Percentiles rank a stretch among this genome's conserved stretches.
Conservation (phyloP, 768 basidiomycete species). For the Boletus sp. region DNA sequence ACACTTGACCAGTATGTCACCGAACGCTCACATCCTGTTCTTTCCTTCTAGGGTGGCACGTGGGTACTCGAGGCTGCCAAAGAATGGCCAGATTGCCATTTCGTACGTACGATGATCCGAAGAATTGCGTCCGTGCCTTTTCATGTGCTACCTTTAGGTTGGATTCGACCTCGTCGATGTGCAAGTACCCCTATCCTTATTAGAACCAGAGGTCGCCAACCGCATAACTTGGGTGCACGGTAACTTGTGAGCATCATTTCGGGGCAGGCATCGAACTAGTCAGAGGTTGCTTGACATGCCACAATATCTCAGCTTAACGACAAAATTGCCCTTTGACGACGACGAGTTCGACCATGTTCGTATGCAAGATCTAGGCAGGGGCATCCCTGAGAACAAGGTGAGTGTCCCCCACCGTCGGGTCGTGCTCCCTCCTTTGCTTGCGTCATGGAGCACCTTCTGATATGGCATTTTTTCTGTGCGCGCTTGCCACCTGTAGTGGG, state of each 20-base stretch:
- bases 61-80: constrained; percentile 75
- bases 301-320: constrained; percentile 52
- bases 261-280: background rate
- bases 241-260: constrained; percentile 58
- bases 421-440: background rate
- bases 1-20: background rate
- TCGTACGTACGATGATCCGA: constrained; percentile 43
- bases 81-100: constrained; percentile 61
- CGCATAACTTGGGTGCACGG: constrained; percentile 74
- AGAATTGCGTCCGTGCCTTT: background rate
- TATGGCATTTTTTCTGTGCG: background rate
- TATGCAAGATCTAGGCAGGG: constrained; percentile 59
- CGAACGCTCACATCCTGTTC: background rate
- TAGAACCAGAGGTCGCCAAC: constrained; percentile 48
- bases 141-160: constrained; percentile 42
- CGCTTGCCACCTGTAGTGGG: constrained; percentile 48
- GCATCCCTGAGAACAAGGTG: constrained; percentile 75
- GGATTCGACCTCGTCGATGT: constrained; percentile 78
- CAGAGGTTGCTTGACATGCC: background rate
- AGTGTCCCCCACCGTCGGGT: background rate
- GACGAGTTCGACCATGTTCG: constrained; percentile 84
- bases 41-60: constrained; percentile 49
- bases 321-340: constrained; percentile 75
- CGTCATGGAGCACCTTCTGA: constrained; percentile 3
- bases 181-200: constrained; percentile 54